phyloP scores from a whole-genome alignment of 495 filamentous ascomycete species.

The Elasticomyces elasticus region DNA sequence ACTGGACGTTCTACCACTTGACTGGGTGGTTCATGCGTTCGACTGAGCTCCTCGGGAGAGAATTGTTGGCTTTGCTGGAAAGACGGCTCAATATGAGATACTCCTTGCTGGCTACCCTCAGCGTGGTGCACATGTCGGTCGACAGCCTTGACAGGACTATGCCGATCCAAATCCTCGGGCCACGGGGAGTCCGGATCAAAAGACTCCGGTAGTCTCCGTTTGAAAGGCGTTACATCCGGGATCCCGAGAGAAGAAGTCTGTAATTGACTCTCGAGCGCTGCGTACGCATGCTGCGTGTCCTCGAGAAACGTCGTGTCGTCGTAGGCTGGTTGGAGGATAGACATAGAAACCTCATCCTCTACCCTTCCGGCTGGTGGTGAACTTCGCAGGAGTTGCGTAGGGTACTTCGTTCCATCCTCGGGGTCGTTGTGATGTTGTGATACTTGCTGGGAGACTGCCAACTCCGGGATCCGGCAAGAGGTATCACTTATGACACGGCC shows the following conservation, averaged over 20 bases:
- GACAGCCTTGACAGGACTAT: background rate
- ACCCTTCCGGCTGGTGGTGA: background rate
- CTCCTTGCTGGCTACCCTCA: background rate
- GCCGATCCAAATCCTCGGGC: constrained; percentile 5
- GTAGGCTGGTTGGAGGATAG: background rate
- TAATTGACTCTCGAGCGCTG: constrained; percentile 28
- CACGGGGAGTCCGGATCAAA: background rate
- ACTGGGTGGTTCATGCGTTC: background rate
- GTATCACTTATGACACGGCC: background rate
- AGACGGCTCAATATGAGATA: background rate
- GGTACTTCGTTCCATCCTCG: background rate
- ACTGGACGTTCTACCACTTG: background rate
- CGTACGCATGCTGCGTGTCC: constrained; percentile 27
- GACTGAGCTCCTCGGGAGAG: background rate
- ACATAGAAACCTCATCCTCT: background rate
- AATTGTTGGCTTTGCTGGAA: background rate
- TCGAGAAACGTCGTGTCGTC: constrained; percentile 17
- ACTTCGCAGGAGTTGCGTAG: background rate
- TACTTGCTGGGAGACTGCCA: background rate
- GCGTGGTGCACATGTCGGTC: background rate
- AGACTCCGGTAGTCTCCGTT: background rate
- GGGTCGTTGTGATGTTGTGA: background rate
- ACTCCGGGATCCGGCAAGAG: too few species aligned
- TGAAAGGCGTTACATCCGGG: background rate
- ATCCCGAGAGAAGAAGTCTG: constrained; percentile 17